Conservation (phyloP, 2,329 filamentous ascomycete species). For the Xylariaceae sp. region DNA sequence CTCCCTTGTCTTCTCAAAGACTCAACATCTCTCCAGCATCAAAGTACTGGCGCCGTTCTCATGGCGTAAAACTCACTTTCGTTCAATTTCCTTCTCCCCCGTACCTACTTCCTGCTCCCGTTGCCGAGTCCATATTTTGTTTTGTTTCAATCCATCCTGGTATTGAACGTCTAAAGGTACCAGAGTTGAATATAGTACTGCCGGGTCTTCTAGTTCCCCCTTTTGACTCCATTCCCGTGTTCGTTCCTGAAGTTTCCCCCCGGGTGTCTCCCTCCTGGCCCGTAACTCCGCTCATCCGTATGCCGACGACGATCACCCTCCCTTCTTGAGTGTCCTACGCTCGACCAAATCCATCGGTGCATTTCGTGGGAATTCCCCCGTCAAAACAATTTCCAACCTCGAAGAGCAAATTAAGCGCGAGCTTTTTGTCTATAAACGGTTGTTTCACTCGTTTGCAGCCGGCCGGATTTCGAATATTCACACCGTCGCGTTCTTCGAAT, state of each 20-base stretch:
- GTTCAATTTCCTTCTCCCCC: constrained; percentile 18
- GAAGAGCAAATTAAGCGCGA: too few species aligned
- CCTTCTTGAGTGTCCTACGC: background rate
- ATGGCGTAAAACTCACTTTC: constrained; percentile 21
- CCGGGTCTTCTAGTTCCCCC: too few species aligned
- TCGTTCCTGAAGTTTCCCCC: constrained; percentile 13
- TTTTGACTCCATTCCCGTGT: background rate
- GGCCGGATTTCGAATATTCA: background rate
- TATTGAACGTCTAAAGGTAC: background rate
- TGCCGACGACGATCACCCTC: constrained; percentile 3
- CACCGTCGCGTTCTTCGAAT: background rate
- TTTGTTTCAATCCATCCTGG: background rate
- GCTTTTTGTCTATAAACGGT: background rate
- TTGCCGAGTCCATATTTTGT: background rate
- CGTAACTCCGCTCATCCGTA: background rate
- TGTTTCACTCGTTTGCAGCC: constrained; percentile 12
- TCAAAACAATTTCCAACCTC: background rate
- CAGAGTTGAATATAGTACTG: background rate
- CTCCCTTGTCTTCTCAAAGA: constrained; percentile 12
- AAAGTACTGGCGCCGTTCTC: background rate
- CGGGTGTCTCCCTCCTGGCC: constrained; percentile 2
- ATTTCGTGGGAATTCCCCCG: background rate
- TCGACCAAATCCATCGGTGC: background rate
- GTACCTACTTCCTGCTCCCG: constrained; percentile 11
- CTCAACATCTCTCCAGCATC: background rate